phyloP scores from a whole-genome alignment of 345 rosid genomes.

The Lumnitzera racemosa region DNA sequence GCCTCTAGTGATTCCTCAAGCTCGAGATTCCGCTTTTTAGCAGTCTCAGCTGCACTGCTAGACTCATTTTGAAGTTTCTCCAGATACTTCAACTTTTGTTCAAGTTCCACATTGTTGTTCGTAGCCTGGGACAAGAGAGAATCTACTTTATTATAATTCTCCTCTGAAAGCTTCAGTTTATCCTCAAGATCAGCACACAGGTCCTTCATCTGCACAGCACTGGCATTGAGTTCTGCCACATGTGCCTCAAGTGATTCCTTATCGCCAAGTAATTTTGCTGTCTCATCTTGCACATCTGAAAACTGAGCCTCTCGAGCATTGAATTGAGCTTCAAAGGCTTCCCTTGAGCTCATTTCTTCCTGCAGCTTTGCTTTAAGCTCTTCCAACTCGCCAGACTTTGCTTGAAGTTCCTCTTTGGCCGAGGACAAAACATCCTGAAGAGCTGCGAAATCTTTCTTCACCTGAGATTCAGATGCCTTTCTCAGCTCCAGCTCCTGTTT shows the following conservation, averaged over 20 bases:
- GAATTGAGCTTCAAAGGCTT: slow-evolving; percentile 29
- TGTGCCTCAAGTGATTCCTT: slow-evolving; percentile 58
- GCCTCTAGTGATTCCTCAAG: slow-evolving; percentile 54
- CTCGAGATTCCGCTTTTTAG: slow-evolving; percentile 65
- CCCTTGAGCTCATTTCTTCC: slow-evolving; percentile 44
- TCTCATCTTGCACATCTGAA: slow-evolving; percentile 23
- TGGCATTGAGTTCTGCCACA: slow-evolving; percentile 38
- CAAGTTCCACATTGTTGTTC: slow-evolving; percentile 61
- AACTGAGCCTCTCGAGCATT: slow-evolving; percentile 30
- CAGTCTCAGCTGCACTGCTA: slow-evolving; percentile 53
- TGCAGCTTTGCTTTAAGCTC: slow-evolving; percentile 35
- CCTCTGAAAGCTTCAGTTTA: slow-evolving; percentile 59
- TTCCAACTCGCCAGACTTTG: slow-evolving; percentile 50
- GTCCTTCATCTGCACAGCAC: slow-evolving; percentile 36
- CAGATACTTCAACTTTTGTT: slow-evolving; percentile 60
- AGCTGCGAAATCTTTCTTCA: slow-evolving; percentile 47
- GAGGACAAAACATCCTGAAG: slow-evolving; percentile 40
- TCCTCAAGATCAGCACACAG: slow-evolving; percentile 46
- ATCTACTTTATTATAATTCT: slow-evolving; percentile 52
- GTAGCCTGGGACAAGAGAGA: slow-evolving; percentile 69
- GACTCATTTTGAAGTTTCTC: slow-evolving; percentile 57
- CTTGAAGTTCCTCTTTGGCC: slow-evolving; percentile 49
- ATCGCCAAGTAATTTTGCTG: slow-evolving; percentile 28
- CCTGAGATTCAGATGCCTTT: slow-evolving; percentile 57
- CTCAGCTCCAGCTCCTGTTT: slow-evolving; percentile 52